phyloP scores from a whole-genome alignment of 768 basidiomycete genomes.

The Leccinum barrowsii region DNA sequence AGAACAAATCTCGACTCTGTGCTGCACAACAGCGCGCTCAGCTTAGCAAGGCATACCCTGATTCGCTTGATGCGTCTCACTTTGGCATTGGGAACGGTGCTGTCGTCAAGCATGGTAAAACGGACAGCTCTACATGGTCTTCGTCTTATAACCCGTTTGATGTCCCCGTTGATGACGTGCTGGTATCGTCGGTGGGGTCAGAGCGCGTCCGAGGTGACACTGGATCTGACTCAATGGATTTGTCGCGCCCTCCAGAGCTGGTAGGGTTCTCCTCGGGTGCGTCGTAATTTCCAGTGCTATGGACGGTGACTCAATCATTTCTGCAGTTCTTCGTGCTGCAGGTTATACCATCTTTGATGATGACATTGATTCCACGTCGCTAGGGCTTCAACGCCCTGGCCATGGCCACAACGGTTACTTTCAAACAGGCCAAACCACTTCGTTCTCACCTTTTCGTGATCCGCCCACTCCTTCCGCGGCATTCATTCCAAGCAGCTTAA shows the following conservation, averaged over 20 bases:
- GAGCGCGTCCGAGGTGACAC: conserved; percentile 7
- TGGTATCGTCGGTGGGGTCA: conserved; percentile 13
- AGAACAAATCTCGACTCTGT: conserved; percentile 58
- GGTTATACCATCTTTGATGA: conserved; percentile 42
- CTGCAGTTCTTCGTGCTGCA: conserved; percentile 30
- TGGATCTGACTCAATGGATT: conserved; percentile 14
- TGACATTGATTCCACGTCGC: conserved; percentile 25
- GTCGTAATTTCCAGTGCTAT: conserved; percentile 21
- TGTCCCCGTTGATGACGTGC: conserved; percentile 17
- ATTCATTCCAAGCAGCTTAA: conserved; percentile 54
- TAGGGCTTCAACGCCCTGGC: conserved; percentile 8
- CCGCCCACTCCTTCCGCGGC: conserved; percentile 38
- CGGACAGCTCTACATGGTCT: conserved; percentile 21
- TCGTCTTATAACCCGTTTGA: conserved; percentile 33
- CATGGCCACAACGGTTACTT: conserved; percentile 14
- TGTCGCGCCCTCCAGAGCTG: conserved; percentile 25
- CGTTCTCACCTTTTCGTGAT: conserved; percentile 58
- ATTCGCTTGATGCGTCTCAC: conserved; percentile 15
- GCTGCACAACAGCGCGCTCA: conserved; percentile 58
- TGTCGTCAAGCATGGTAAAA: conserved; percentile 9
- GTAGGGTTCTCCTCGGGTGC: conserved; percentile 31
- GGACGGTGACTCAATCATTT: conserved; percentile 9
- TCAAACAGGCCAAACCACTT: conserved; percentile 20
- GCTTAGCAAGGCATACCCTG: conserved; percentile 35
- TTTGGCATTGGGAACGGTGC: conserved; percentile 3